Evolutionary conservation across 352 stramenopile genomes (phyloP), one percentile per base, ranked within the genome.

Genomic region (Poterioochromonas sp.): DNA sequence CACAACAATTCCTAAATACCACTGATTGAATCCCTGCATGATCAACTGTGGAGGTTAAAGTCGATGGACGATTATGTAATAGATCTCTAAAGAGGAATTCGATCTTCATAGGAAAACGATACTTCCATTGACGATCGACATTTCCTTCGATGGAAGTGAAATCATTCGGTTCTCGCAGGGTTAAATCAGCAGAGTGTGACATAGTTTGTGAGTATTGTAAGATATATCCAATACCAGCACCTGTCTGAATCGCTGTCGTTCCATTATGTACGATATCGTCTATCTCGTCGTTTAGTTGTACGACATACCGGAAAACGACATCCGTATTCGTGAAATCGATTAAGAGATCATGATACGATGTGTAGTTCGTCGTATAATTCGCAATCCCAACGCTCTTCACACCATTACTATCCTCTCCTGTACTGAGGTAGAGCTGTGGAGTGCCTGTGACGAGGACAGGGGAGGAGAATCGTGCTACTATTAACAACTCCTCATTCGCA

Each of bases 311-410:
- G 47, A 78, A 78, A 3, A 68, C 3, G 1, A 78, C 71, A 44
- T 78, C 71, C 5, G 71, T 78, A 22, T 44, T 29, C 5, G 8
- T 1, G 32, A 78, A n/a, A 34, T 37, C 15, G n/a, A 78, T 44
- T 1, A 39, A 22, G 15, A 78, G 1, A 35, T 78, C 71, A 12
- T 44, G 26, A 29, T 12, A 40, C 11, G 34, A 73, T 12, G 34
- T 49, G 41, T 39, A 63, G 35, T 63, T 8, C 65, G 65, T 32
- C 29, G 65, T 54, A 22, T 35, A 65, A 22, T 65, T 65, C 8
- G 8, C n/a, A 18, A 51, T 51, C 5, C 18, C 5, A 51, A 18
- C 18, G 18, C 5, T 18, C 18, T 20, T 51, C 8, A 5, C 54
- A 11, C 11, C 11, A 41, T 11, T 71, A 29, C 2, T 22, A 29